Base-by-base conservation (phyloP, 148 eudicot species). In the Gaultheria prostrata region DNA sequence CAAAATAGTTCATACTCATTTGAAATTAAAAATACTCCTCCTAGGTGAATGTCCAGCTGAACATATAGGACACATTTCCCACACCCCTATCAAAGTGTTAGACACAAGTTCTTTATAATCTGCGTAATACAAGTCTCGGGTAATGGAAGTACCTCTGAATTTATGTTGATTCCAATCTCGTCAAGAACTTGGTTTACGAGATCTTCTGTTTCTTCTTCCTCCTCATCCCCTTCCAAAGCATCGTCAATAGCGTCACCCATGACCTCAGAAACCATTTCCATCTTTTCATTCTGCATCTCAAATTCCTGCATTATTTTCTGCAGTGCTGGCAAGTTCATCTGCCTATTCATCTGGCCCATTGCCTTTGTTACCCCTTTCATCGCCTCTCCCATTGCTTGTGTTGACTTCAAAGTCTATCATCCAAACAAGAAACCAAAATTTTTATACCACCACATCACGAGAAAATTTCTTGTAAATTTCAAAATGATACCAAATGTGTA, bases 351-450 rank as follows among this genome's bases (percentile, higher is more conserved):
- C 86, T 93, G 97, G 70, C 98, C 98, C 98, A 97, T 97, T 43
- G 99, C 99, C 91, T 97, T 97, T 53, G 99, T 97, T 51, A 97
- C 98, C 78, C 99, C 99, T 86, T 93, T 97, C 97, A 97, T 97
- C 30, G 99, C 99, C 88, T 97, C 95, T 78, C 99, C 99, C 99
- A 97, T 97, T 73, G 99, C 99, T 97, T 97, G 99, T 18, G 99
- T 97, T 4, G 99, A 97, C 88, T 97, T 97, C 87, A 97, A 84
- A 33, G 99, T 96, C 99, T 96, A 32, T 73, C 78, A 46, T 70
- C 50, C 15, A 69, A 10, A 32, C 7, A 63, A 33, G 1, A 50
- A 50, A 12, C 39, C 48, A n/a, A 32, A 63, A 63, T 59, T 61
- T 33, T 17, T 39, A 61, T 63, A 57, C 51, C 51, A 39, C 50